phyloP scores from a whole-genome alignment of 73 alveolate species.

The Effrenium voratum region DNA sequence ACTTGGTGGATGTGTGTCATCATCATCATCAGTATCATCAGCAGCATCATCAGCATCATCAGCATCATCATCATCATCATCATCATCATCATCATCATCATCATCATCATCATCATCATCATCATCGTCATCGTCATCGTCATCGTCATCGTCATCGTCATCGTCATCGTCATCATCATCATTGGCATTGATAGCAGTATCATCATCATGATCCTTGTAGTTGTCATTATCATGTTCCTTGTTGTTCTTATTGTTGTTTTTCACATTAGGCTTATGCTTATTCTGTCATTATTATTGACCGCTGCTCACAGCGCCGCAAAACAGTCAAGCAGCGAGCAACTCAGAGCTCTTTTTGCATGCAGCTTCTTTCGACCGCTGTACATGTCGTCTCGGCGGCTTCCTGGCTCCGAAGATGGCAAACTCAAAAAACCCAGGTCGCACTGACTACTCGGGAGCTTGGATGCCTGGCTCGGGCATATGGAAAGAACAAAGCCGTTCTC shows the following conservation, averaged over 20 bases:
- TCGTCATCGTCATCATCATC: neutral
- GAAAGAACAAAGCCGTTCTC: too few species aligned
- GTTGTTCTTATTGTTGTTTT: too few species aligned
- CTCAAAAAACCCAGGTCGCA: too few species aligned
- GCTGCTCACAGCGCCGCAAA: too few species aligned
- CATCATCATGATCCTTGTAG: neutral
- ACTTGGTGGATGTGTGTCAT: neutral
- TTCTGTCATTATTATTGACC: too few species aligned
- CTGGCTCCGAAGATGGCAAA: too few species aligned
- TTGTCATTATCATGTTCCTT: neutral
- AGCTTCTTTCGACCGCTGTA: too few species aligned
- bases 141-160: neutral
- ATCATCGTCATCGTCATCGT: neutral
- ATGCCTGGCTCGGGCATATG: too few species aligned
- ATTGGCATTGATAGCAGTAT: neutral
- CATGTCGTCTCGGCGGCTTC: too few species aligned
- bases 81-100: neutral
- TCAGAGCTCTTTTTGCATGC: too few species aligned
- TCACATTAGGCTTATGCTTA: neutral
- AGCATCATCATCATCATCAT: neutral
- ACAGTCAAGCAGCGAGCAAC: too few species aligned
- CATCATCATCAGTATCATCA: neutral
- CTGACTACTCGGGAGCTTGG: too few species aligned
- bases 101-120: neutral
- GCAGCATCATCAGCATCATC: neutral